A percentile compares a stretch with the other conserved stretches of the same genome.
phyloP scores from a whole-genome alignment of 2,329 filamentous ascomycete species.

The Tolypocladium cylindrosporum region DNA sequence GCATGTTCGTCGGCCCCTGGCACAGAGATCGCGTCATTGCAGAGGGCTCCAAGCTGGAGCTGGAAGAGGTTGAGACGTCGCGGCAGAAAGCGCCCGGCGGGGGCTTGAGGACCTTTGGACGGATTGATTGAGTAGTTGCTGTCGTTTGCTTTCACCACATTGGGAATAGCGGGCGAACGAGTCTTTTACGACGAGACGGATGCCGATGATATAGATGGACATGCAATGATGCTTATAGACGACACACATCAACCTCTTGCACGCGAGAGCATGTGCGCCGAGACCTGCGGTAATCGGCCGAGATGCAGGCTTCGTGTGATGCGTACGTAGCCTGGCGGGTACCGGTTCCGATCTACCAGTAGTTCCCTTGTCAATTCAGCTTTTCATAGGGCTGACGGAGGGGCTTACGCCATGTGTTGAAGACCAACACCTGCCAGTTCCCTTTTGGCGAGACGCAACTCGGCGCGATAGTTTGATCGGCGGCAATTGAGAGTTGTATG shows the following conservation, averaged over 20 bases:
- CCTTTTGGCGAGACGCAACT: neutral
- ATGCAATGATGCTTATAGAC: neutral
- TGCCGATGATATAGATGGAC: neutral
- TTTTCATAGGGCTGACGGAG: neutral
- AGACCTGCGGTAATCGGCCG: neutral
- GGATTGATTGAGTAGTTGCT: neutral
- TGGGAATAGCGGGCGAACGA: neutral
- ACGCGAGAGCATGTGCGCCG: neutral
- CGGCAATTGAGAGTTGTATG: neutral
- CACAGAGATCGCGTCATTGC: constrained; percentile 59
- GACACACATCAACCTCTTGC: neutral
- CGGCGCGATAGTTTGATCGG: neutral
- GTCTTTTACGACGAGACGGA: neutral
- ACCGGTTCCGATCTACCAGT: neutral
- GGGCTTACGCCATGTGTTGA: neutral
- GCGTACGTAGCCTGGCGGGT: neutral
- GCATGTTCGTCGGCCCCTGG: constrained; percentile 88
- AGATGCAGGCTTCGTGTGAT: neutral
- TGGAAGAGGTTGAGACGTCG: constrained; percentile 26
- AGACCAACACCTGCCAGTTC: neutral
- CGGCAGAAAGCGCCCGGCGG: constrained; percentile 13
- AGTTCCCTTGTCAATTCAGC: neutral
- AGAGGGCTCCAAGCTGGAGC: constrained; percentile 18
- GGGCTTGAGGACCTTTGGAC: constrained; percentile 14
- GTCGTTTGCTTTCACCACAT: too few relatives aligned